Percentiles rank a stretch among this genome's conserved stretches.
Evolutionary conservation across 768 basidiomycete species (phyloP).

Genomic region (Antrodiella citrinella): DNA sequence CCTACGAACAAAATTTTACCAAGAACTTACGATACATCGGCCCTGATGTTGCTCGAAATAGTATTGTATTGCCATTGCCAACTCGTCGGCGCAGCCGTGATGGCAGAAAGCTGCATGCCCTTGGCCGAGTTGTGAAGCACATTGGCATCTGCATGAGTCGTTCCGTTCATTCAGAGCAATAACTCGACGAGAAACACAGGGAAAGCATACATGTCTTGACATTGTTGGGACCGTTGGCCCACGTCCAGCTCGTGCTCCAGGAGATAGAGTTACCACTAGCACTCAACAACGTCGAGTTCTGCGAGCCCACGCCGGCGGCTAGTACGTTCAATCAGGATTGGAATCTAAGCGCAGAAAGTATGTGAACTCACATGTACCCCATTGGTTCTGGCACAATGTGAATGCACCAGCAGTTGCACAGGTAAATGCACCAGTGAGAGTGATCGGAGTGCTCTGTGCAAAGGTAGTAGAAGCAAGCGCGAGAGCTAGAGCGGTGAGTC

Average conservation of each 20-base stretch:
- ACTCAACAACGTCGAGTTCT: slow-evolving; percentile 38
- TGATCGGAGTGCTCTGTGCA: too few species aligned
- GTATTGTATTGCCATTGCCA: slow-evolving; percentile 45
- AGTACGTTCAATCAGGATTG: neutral
- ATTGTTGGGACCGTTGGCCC: slow-evolving; percentile 40
- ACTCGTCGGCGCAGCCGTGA: slow-evolving; percentile 38
- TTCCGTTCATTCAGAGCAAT: neutral
- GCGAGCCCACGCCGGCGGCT: slow-evolving; percentile 40
- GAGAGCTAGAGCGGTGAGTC: slow-evolving; percentile 1
- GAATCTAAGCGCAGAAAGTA: neutral
- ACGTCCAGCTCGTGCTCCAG: slow-evolving; percentile 47
- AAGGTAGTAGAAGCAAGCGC: slow-evolving; percentile 8
- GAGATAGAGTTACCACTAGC: slow-evolving; percentile 32
- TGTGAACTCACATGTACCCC: slow-evolving; percentile 34
- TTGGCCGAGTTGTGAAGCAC: slow-evolving; percentile 36
- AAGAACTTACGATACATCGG: slow-evolving; percentile 40
- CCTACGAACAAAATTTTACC: too few species aligned
- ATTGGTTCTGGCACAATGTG: slow-evolving; percentile 50
- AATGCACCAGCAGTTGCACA: slow-evolving; percentile 40
- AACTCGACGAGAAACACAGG: neutral
- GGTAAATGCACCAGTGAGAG: slow-evolving; percentile 35
- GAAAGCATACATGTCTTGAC: slow-evolving; percentile 44
- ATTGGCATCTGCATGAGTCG: slow-evolving; percentile 36
- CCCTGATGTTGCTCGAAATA: slow-evolving; percentile 37
- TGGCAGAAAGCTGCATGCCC: slow-evolving; percentile 37